These are phyloP conservation scores for Cyberlindnera maritima DNA, from an alignment of 805 yeast species.

Conservation along the genomic window DNA sequence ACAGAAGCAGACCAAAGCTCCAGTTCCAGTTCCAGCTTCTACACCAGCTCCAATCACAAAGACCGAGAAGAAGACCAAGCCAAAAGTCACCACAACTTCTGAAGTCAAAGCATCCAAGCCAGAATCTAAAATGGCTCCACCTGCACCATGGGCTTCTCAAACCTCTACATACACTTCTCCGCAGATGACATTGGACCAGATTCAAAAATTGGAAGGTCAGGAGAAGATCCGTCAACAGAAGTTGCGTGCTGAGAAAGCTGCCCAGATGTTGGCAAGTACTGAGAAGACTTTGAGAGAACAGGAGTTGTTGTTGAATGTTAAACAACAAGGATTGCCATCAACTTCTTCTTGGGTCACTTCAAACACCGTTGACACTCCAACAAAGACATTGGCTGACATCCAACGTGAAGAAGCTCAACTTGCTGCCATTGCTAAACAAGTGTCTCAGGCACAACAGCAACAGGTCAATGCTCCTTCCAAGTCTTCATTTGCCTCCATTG, in stretches of 20 bases:
- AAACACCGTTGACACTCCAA: constrained; percentile 29
- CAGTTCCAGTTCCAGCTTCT: neutral
- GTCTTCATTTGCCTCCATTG: constrained; percentile 26
- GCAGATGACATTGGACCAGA: constrained; percentile 46
- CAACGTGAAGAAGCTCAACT: constrained; percentile 54
- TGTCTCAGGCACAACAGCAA: constrained; percentile 14
- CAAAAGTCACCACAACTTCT: constrained; percentile 10
- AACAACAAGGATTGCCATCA: constrained; percentile 29
- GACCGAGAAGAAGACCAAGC: constrained; percentile 11
- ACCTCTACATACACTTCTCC: constrained; percentile 31
- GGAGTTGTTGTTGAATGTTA: constrained; percentile 7
- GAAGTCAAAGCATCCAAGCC: constrained; percentile 6
- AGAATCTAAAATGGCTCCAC: constrained; percentile 18
- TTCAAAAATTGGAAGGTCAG: constrained; percentile 46
- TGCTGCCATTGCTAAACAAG: constrained; percentile 17
- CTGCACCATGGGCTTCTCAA: constrained; percentile 57
- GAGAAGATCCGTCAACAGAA: constrained; percentile 42
- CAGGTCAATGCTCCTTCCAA: constrained; percentile 1
- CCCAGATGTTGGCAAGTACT: constrained; percentile 21
- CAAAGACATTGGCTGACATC: constrained; percentile 57
- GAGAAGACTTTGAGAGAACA: constrained; percentile 18
- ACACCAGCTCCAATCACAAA: neutral
- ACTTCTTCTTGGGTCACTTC: constrained; percentile 39
- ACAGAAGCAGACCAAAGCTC: too few relatives aligned
- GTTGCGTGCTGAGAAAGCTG: constrained; percentile 30